Base-by-base conservation (phyloP, 1,139 yeast genomes). In the Candida sp. region DNA sequence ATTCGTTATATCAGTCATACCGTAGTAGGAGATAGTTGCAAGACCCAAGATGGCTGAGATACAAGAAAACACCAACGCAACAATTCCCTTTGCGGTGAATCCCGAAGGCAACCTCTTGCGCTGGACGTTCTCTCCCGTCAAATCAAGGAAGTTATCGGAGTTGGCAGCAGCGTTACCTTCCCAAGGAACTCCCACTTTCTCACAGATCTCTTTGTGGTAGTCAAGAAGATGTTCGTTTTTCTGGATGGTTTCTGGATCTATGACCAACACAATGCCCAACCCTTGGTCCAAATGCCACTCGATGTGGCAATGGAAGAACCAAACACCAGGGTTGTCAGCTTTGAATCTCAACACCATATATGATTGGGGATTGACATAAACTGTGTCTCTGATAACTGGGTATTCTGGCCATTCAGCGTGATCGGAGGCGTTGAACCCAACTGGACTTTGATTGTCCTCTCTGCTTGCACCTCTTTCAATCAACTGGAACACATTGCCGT, bases 121-220 rank as follows among this genome's bases (percentile, higher is more conserved):
- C 70, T 93, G 98, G 40, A 78, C 72, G 62, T 86, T 86, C 72
- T 90, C 86, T 48, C 96, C 96, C 1, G 75, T 63, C 58, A 94
- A 78, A 68, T 93, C 84, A 44, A 82, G 62, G 75, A 79, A 86
- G 66, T 89, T 78, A 2, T 67, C 66, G 2, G 78, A 63, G 72
- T 88, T 87, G 45, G 84, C 96, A 39, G 98, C 98, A 49, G 98
- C 98, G 67, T 93, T 93, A 62, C 97, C 97, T 40, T 65, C 67
- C 52, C 63, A 65, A 6, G 84, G 67, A 49, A 85, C 71, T 46
- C 80, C 78, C 39, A 74, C 75, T 28, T 66, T 68, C 27, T 66
- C 59, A 70, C 92, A 87, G 31, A 74, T 71, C 12, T 72, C 70
- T 35, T 72, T 67, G 59, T 77, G 85, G 53, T 81, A 76, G 1